Evolutionary conservation across 352 stramenopile species (phyloP), one percentile per base, ranked within the genome.

Genomic region (Phytopythium boreale): DNA sequence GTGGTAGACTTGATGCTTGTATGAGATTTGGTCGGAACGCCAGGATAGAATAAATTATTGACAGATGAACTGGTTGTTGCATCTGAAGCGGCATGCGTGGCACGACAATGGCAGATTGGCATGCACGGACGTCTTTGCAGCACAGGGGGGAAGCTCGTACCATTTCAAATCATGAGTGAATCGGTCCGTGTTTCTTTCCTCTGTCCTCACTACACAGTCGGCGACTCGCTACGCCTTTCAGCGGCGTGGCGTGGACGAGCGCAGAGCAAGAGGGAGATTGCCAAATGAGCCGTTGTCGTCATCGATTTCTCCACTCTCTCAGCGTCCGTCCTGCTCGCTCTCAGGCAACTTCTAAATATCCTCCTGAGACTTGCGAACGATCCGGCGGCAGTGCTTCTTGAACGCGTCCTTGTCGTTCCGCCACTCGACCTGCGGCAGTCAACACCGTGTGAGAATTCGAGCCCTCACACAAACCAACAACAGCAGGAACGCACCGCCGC

Each of bases 311-410:
- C n/a, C n/a, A n/a, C 29, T n/a, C 47, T 14, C 47, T 27, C 47
- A 10, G 39, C 39, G 5, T 22, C 27, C 14, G 15, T 5, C 2
- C 14, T n/a, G 52, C 52, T 44, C n/a, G 10, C 27, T n/a, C 52
- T 46, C 52, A 66, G 36, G 58, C 26, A 37, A 56, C n/a, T 7
- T 53, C 80, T 93, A 98, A 72, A 97, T 89, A 75, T 97, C 89
- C 72, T 97, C 91, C 69, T 97, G 92, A 11, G 89, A 97, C 77
- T 97, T 96, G 63, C 92, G 91, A 37, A 98, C 89, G 59, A 96
- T 87, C 56, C 89, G 87, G 64, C 90, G 84, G 67, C 92, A 96
- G 65, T 85, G 77, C 74, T 97, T 97, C 78, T 98, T 98, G 80
- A 98, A 98, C 19, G 68, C 89, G 29, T 97, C 86, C 69, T 91